Evolutionary conservation across 331 rosid species (phyloP), one percentile per base, ranked within the genome.

Genomic region (Quercus tomentella): DNA sequence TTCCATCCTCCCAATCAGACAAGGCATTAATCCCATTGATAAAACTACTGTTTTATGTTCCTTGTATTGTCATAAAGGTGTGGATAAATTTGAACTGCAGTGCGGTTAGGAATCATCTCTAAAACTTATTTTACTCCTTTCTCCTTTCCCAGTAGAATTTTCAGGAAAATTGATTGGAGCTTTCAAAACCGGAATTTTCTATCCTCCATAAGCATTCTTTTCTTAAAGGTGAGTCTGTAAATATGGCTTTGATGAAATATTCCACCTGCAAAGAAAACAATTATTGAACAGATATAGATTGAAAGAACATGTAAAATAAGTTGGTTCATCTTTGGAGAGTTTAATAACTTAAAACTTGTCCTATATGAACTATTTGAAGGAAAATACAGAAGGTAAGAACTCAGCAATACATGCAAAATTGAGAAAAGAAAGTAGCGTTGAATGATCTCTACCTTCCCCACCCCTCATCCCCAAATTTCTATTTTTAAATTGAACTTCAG

Each of bases 131-230:
- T 33, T 20, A 35, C 72, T 67, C 52, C 35, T 45, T 66, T 23
- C 66, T 25, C 31, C 26, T 33, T 66, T 66, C 11, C 72, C 4
- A 3, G 52, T 49, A 33, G 72, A 4, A 33, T 4, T 4, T 33
- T 67, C 52, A 18, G 17, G 7, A 35, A 16, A 67, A 35, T 33
- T 8, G 25, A 52, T 9, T 73, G 52, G 56, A 73, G 20, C 49
- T 16, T 69, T 83, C 88, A 94, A 65, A 86, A 85, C 41, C 58
- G 11, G 20, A 77, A 79, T 76, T 89, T 77, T 86, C 90, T 83
- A 94, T 86, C 86, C 92, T 92, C 95, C 91, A 81, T 76, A 92
- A 86, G 82, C 98, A 92, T 76, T 92, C 97, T 86, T 75, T 92
- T 79, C 97, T 89, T 80, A 94, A 77, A 69, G 97, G 80, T 10